Evolutionary conservation across 2,329 filamentous ascomycete genomes (phyloP).

Genomic region (Monilinia fructigena): DNA sequence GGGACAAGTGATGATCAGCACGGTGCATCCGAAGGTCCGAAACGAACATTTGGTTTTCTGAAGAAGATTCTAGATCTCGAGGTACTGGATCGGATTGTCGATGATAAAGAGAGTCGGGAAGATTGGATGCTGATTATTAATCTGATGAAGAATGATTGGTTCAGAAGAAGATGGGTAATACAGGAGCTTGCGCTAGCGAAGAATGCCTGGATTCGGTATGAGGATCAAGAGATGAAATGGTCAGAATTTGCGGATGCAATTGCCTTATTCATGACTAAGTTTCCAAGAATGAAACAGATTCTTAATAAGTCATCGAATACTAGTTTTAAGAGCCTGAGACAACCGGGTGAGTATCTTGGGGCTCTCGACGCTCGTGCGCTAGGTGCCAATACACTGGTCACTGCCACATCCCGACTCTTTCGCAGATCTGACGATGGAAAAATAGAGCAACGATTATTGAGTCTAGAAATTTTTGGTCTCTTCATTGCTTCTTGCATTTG

Average conservation of each 20-base stretch:
- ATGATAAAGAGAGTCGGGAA: neutral
- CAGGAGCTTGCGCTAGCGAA: slow-evolving; percentile 44
- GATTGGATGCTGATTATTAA: slow-evolving; percentile 23
- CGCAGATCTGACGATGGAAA: slow-evolving; percentile 25
- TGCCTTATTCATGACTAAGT: slow-evolving; percentile 29
- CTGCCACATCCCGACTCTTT: slow-evolving; percentile 28
- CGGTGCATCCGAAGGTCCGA: neutral
- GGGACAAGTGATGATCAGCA: slow-evolving; percentile 14
- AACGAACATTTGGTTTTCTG: slow-evolving; percentile 24
- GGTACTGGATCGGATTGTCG: slow-evolving; percentile 12
- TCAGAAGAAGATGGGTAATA: slow-evolving; percentile 44
- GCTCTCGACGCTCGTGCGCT: slow-evolving; percentile 26
- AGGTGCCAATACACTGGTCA: slow-evolving; percentile 28
- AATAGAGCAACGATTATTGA: slow-evolving; percentile 27
- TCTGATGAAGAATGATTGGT: slow-evolving; percentile 40
- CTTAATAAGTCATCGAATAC: neutral
- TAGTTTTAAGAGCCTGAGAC: neutral
- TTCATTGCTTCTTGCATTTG: slow-evolving; percentile 28
- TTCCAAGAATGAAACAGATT: slow-evolving; percentile 25
- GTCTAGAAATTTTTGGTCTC: slow-evolving; percentile 28
- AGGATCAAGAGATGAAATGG: slow-evolving; percentile 31
- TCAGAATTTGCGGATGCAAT: slow-evolving; percentile 25
- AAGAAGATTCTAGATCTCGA: slow-evolving; percentile 24
- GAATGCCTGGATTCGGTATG: slow-evolving; percentile 41
- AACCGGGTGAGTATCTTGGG: slow-evolving; percentile 12